phyloP scores from a whole-genome alignment of 371 early-diverging fungal species.

The Rhizopus sp. region DNA sequence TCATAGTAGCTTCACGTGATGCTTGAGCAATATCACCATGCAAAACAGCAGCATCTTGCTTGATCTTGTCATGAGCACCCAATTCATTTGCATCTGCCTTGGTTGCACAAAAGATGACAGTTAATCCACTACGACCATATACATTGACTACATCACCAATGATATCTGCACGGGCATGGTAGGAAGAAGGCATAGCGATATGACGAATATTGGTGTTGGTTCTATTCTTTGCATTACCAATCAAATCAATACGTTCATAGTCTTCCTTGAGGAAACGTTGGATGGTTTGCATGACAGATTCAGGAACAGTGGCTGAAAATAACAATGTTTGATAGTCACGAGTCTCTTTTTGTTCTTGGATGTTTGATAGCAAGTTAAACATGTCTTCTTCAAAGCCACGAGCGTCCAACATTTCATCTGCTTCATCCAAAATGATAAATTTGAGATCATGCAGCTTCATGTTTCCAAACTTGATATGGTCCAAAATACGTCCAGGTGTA shows the following conservation, averaged over 20 bases:
- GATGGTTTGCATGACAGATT: constrained; percentile 83
- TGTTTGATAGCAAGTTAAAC: constrained; percentile 80
- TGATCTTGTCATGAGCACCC: constrained; percentile 76
- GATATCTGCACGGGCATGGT: constrained; percentile 76
- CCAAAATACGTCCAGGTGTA: constrained; percentile 97
- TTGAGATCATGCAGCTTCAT: constrained; percentile 71
- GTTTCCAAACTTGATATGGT: constrained; percentile 80
- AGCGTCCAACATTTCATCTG: constrained; percentile 93
- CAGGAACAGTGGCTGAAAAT: constrained; percentile 87
- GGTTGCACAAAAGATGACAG: constrained; percentile 92
- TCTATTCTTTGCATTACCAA: constrained; percentile 74
- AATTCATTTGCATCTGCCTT: constrained; percentile 92
- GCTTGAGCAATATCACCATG: constrained; percentile 96
- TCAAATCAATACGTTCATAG: constrained; percentile 79
- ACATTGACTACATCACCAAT: constrained; percentile 86
- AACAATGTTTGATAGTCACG: constrained; percentile 83
- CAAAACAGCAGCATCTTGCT: constrained; percentile 82
- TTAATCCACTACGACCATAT: constrained; percentile 77
- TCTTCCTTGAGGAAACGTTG: constrained; percentile 84
- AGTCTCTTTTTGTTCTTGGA: constrained; percentile 72
- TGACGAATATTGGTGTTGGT: constrained; percentile 80
- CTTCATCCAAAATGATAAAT: constrained; percentile 93
- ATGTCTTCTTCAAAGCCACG: constrained; percentile 95
- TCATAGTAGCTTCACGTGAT: constrained; percentile 84
- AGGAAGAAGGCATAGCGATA: constrained; percentile 79